Evolutionary conservation across 1,284 basidiomycete species (phyloP), one percentile per base, ranked within the genome.

Genomic region (Singerocomus rubriflavus): DNA sequence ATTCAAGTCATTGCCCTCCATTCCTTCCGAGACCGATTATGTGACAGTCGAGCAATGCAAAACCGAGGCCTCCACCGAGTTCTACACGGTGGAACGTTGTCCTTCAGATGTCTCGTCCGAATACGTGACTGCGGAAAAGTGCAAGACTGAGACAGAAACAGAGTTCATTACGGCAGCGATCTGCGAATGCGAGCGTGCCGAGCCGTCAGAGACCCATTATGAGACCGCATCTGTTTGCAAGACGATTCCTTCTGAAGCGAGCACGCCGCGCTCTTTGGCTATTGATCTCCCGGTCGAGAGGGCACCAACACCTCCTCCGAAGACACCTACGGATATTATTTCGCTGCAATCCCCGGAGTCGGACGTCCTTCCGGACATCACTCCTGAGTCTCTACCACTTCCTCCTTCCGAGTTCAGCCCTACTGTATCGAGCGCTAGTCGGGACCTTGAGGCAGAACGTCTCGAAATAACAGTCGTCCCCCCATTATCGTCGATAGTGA

Each of bases 21-120:
- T 84, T 53, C 82, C 82, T 27, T 84, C 76, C 5, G 62, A 71
- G 34, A 57, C 76, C 1, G 76, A 79, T 36, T 84, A 79, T 57
- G 67, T 65, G 40, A 84, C 80, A 8, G 77, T 77, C 2, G 74
- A 77, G 30, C 73, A 73, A 52, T 75, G 71, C 50, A 62, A 67
- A 32, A 69, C 73, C 2, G 68, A 72, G 25, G 66, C 66, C 0
- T 74, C 74, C n/a, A 74, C 78, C 3, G 75, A 78, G 35, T 84
- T 80, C 58, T 68, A 72, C 31, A 81, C 81, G 0, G 74, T 68
- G 5, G 60, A 51, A 60, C 73, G 46, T 60, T 74, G 61, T 65
- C 16, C 30, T 26, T 69, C 64, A 0, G 69, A 63, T 21, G 61
- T 60, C 44, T 62, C 65, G 14, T 74, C 79, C 2, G 74, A 73